These are phyloP conservation scores for Solanum neorickii DNA, from an alignment of 257 asterid species.

Conservation along the genomic window DNA sequence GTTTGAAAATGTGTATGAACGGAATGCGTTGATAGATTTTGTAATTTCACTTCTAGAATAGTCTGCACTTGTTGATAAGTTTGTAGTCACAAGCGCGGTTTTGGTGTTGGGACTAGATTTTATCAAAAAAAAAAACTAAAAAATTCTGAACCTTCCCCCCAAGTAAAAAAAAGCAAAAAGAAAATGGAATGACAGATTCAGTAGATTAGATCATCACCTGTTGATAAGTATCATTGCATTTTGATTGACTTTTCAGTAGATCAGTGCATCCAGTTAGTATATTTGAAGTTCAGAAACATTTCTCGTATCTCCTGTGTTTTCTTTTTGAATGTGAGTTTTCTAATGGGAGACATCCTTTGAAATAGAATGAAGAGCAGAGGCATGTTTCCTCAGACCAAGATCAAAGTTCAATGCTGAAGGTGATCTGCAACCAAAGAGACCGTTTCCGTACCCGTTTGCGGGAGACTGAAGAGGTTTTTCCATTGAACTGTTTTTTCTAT, in stretches of 20 bases:
- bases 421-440: constrained; percentile 98
- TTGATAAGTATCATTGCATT: neutral
- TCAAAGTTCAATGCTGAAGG: constrained; percentile 96
- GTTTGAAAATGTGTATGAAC: neutral
- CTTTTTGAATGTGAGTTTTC: neutral
- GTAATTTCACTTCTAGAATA: neutral
- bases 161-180: neutral
- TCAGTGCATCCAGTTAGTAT: neutral
- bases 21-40: neutral
- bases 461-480: constrained; percentile 91
- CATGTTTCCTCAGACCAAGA: constrained; percentile 65
- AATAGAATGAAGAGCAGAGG: constrained; percentile 69
- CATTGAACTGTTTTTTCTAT: neutral
- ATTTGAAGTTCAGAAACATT: neutral
- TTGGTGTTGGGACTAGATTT: neutral
- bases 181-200: neutral
- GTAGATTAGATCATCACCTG: neutral
- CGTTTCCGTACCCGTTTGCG: constrained; percentile 90
- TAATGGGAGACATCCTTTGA: neutral
- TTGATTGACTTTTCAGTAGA: neutral
- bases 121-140: neutral
- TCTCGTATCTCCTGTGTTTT: neutral
- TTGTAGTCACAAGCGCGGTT: neutral
- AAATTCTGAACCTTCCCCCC: neutral
- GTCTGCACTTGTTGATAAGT: neutral